Evolutionary conservation across 768 basidiomycete species (phyloP), one percentile per base, ranked within the genome.

Genomic region (Auriscalpium microsporum): DNA sequence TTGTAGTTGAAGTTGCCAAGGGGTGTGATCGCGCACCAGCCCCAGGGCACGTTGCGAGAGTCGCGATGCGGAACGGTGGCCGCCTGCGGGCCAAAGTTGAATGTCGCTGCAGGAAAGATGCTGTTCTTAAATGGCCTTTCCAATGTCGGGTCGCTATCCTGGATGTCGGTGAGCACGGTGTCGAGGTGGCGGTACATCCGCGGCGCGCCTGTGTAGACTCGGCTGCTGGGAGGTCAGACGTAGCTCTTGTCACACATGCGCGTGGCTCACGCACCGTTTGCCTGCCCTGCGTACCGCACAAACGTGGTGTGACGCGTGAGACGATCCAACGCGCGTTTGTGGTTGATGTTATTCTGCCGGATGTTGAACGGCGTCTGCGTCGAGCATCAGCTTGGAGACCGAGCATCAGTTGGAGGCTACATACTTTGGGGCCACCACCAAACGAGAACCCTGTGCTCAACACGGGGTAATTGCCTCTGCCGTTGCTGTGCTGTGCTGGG

Each of bases 11-110:
- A 64, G n/a, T 35, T 19, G 14, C 61, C 63, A 3, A 44, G 28
- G 1, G 57, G 48, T 9, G 56, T 59, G 16, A 65, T 56, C 1
- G 52, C 49, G 55, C 64, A 65, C 10, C 28, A 55, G 5, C 56
- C 57, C 37, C 35, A 40, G 1, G 53, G 46, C 35, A 36, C 23
- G 45, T 61, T 62, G 16, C 16, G n/a, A 23, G 35, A 33, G 40
- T 63, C 60, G 7, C 33, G 23, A 50, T 62, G 64, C 3, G 52
- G 44, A 10, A 23, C 11, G 13, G 48, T 48, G n/a, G 54, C 46
- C 3, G 55, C 50, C 9, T 19, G 21, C 0, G 58, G 56, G 19
- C 60, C 58, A 16, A 56, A 51, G 51, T 65, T 65, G 52, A 62
- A 57, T 10, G 56, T 58, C 7, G 49, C 37, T 1, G 60, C 52